Percentiles rank a stretch among this genome's conserved stretches.
Conservation (phyloP, 2,329 filamentous ascomycete genomes). For the Endoconidiophora polonica region DNA sequence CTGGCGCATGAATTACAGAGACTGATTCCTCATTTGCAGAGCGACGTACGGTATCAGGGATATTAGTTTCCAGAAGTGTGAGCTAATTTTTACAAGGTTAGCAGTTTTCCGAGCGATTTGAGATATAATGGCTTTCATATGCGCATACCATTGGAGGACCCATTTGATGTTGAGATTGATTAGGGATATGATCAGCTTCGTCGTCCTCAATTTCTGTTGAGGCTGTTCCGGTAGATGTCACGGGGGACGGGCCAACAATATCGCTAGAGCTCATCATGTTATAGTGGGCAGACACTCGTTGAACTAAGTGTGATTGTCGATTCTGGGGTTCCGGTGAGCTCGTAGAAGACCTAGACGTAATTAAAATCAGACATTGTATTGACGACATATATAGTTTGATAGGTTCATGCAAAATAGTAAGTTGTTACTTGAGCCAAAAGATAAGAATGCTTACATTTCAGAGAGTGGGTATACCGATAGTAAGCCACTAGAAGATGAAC, state of each 20-base stretch:
- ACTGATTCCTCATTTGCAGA: constrained; percentile 58
- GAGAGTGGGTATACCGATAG: constrained; percentile 29
- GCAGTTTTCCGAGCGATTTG: neutral
- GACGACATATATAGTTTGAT: neutral
- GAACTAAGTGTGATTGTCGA: constrained; percentile 34
- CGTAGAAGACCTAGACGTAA: constrained; percentile 26
- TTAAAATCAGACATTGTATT: neutral
- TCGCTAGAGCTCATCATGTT: constrained; percentile 46
- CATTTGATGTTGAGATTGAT: neutral
- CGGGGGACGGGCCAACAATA: constrained; percentile 64
- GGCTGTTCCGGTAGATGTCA: constrained; percentile 71
- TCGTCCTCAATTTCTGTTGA: constrained; percentile 76
- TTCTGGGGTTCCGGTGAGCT: constrained; percentile 24
- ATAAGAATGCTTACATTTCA: constrained; percentile 11
- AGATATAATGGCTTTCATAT: neutral
- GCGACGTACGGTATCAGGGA: constrained; percentile 40
- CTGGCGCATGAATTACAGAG: constrained; percentile 81
- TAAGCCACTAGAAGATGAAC: constrained; percentile 35
- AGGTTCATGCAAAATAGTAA: too few species aligned
- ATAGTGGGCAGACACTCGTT: constrained; percentile 35
- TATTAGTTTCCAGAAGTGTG: constrained; percentile 35
- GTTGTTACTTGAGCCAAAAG: neutral
- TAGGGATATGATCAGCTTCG: constrained; percentile 39
- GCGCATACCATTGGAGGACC: constrained; percentile 10
- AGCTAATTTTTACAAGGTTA: constrained; percentile 11